Evolutionary conservation across 441 rosid genomes (phyloP), one percentile per base, ranked within the genome.

Genomic region (Aquilaria agallochum): DNA sequence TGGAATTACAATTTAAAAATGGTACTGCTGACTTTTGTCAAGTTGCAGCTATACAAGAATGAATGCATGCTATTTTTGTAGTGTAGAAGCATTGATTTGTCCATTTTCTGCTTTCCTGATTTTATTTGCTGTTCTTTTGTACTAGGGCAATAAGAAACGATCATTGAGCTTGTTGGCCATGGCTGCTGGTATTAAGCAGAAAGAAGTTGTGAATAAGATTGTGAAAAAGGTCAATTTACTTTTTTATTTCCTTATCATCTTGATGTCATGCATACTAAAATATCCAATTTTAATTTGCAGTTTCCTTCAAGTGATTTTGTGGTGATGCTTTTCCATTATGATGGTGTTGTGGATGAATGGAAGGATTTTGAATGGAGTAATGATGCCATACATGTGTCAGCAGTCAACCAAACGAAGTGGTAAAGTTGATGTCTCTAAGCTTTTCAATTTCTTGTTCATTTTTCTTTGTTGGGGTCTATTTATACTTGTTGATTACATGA

Each of bases 241-340:
- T 36, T 66, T 50, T 14, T 49, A 14, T 34, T 32, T 30, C 48
- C 36, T 15, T 62, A 34, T 34, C 33, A 3, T 69, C 42, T 33
- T 31, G 8, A 9, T 48, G 56, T 3, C 36, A 44, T 55, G 33
- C 52, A 10, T 5, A 27, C 45, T 31, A 48, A 13, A 7, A 52
- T 68, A 34, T 64, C 33, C 5, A 58, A 50, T 50, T 27, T 46
- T 50, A 12, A 57, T 13, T 6, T 46, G 68, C 82, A 86, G 92
- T 86, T 86, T 72, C 74, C 71, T 51, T 32, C 66, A 60, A 61
- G 65, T 55, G 72, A 72, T 66, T 78, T 83, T 1, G 67, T 60
- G n/a, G 82, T 86, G 45, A 86, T 83, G 92, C 83, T 86, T 59
- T 86, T 86, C 68, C 92, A 86, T 73, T 86, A 86, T 4, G 92